Evolutionary conservation across 441 rosid genomes (phyloP).

Genomic region (Mallotus japonicus): DNA sequence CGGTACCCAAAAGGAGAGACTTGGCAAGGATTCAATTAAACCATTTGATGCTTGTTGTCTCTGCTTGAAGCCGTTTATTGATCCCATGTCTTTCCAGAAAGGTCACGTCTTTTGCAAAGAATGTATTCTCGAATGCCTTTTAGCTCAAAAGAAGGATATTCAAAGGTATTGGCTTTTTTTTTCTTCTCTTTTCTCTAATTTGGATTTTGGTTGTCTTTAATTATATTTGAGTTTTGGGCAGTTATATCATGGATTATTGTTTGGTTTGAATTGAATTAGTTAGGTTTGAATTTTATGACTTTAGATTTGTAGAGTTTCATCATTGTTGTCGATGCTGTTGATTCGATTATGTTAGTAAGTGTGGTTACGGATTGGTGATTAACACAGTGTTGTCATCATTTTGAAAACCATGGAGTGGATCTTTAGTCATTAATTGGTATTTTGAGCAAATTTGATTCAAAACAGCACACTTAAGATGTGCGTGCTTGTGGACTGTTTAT

Average conservation of each 20-base stretch:
- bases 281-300: background rate
- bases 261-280: too few relatives aligned
- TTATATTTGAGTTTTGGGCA: background rate
- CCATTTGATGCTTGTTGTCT: constrained; percentile 88
- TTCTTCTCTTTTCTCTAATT: background rate
- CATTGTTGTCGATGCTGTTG: background rate
- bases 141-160: constrained; percentile 85
- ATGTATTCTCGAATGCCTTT: constrained; percentile 76
- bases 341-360: background rate
- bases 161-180: constrained; percentile 45
- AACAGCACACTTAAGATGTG: too few relatives aligned
- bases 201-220: background rate
- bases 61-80: constrained; percentile 76
- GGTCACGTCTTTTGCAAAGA: constrained; percentile 86
- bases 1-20: constrained; percentile 87
- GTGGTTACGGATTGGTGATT: background rate
- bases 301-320: background rate
- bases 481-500: background rate
- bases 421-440: background rate
- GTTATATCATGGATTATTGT: background rate
- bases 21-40: constrained; percentile 82
- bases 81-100: constrained; percentile 79
- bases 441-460: background rate
- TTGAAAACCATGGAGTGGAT: background rate
- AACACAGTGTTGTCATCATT: background rate